Evolutionary conservation across 495 filamentous ascomycete species (phyloP), one percentile per base, ranked within the genome.

Genomic region (Xylaria scruposa): DNA sequence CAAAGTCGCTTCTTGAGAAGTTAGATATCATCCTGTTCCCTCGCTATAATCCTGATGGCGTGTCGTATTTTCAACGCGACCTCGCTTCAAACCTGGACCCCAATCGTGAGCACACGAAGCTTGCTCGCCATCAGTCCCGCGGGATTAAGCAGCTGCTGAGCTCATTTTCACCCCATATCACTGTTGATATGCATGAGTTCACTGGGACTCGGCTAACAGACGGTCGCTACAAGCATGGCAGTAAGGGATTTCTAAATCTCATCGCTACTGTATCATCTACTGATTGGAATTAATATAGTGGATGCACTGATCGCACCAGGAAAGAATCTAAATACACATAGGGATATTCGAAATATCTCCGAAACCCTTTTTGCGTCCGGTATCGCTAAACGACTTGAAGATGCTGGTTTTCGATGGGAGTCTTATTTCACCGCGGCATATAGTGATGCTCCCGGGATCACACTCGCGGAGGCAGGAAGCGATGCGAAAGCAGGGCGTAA

Each of bases 151-250:
- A 74, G 31, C 69, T 80, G 2, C 65, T 81, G 21, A 80, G 73
- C 62, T 63, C 73, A 21, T 81, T 81, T 56, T 51, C 70, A 21
- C 76, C 79, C 24, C 79, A 81, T 59, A 68, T 81, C 40, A 71
- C 75, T 9, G 72, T 80, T 31, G 79, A 81, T 67, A 75, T 80
- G 78, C 78, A 81, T 67, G 79, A 81, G 67, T 79, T 78, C 66
- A 74, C 73, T 21, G 77, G 75, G 1, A 72, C 73, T 40, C 69
- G 70, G 24, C 65, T 70, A 15, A 66, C 65, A 33, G 66, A n/a
- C n/a, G 75, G 73, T n/a, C 51, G 44, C 6, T 80, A 78, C 70
- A 74, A 76, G 33, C 73, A 76, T 54, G 78, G 75, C 53, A 76
- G 70, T 71, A 71, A 59, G 70, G 51, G 21, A 44, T 33, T 13